Base-by-base conservation (phyloP, 345 rosid genomes). In the Citrus maxima region DNA sequence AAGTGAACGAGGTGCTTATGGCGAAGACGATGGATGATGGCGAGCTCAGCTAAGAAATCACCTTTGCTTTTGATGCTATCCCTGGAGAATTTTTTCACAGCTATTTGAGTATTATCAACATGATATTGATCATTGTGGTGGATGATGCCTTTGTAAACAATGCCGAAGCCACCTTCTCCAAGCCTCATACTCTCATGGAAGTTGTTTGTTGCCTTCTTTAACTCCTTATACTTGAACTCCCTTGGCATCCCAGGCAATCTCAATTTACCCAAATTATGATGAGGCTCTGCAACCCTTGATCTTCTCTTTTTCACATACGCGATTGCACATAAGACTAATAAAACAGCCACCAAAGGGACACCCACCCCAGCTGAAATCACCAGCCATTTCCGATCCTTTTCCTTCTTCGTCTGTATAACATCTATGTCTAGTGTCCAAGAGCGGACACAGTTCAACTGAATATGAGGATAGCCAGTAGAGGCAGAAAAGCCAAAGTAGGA, bases 161-260 rank as follows among this genome's bases (percentile, higher is more conserved):
- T 82, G 9, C 88, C 89, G 59, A 87, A 87, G 51, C 92, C 88
- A 24, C 92, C 92, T 76, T 87, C 86, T 0, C 90, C 92, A 3
- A 87, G 87, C 81, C 64, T 86, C 82, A 74, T 78, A 16, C 82
- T 84, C 64, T 81, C 83, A 28, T 84, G 55, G 32, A 89, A 89
- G 25, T 83, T 69, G 54, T 78, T 75, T 0, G 89, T 85, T 0
- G 89, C 92, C 51, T 55, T 81, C 80, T 87, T 87, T 76, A 89
- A 63, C 38, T 82, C 88, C 75, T 77, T 72, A 34, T 73, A 86
- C 80, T 73, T 81, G 77, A 84, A 82, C 56, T 81, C 87, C 42
- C 88, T 82, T 3, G 88, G 82, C 88, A 86, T 84, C 12, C 86
- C 88, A 1, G 88, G 86, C 78, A 84, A 42, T 81, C 82, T 80